phyloP scores from a whole-genome alignment of 768 basidiomycete species.

The Kwoniella mangroviensis region DNA sequence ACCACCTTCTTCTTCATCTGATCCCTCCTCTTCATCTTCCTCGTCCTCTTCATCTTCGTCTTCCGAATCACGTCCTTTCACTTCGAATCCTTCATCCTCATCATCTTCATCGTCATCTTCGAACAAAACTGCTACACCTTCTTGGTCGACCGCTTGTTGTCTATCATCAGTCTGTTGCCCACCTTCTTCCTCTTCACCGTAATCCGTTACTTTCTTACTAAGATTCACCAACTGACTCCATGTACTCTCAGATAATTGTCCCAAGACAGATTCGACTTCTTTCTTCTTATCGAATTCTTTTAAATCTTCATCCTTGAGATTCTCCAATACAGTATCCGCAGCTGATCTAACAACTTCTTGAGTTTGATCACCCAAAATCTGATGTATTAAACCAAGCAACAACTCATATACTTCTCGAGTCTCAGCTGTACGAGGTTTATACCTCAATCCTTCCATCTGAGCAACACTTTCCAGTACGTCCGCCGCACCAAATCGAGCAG shows the following conservation, averaged over 20 bases:
- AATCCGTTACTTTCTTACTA: slow-evolving; percentile 95
- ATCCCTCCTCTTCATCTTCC: slow-evolving; percentile 59
- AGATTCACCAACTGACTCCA: slow-evolving; percentile 83
- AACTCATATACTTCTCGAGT: slow-evolving; percentile 93
- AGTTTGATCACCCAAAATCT: slow-evolving; percentile 86
- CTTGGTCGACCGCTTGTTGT: slow-evolving; percentile 87
- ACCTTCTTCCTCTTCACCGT: slow-evolving; percentile 81
- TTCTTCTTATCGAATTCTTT: slow-evolving; percentile 98
- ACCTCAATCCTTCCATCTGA: slow-evolving; percentile 88
- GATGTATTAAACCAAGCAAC: slow-evolving; percentile 80
- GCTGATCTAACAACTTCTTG: slow-evolving; percentile 95
- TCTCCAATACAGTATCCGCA: slow-evolving; percentile 87
- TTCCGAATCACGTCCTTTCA: slow-evolving; percentile 75
- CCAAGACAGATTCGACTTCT: slow-evolving; percentile 79
- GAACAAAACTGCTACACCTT: slow-evolving; percentile 97
- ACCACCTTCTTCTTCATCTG: slow-evolving; percentile 60
- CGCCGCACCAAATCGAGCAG: slow-evolving; percentile 66
- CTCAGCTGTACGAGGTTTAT: slow-evolving; percentile 90
- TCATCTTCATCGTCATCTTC: slow-evolving; percentile 94
- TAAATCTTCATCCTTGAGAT: slow-evolving; percentile 81
- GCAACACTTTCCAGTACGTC: slow-evolving; percentile 95
- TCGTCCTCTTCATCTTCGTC: slow-evolving; percentile 69
- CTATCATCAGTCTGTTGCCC: slow-evolving; percentile 72
- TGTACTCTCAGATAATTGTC: slow-evolving; percentile 69
- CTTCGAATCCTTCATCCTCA: slow-evolving; percentile 83